Conservation (phyloP, 805 yeast species). For the Yarrowia deformans region DNA sequence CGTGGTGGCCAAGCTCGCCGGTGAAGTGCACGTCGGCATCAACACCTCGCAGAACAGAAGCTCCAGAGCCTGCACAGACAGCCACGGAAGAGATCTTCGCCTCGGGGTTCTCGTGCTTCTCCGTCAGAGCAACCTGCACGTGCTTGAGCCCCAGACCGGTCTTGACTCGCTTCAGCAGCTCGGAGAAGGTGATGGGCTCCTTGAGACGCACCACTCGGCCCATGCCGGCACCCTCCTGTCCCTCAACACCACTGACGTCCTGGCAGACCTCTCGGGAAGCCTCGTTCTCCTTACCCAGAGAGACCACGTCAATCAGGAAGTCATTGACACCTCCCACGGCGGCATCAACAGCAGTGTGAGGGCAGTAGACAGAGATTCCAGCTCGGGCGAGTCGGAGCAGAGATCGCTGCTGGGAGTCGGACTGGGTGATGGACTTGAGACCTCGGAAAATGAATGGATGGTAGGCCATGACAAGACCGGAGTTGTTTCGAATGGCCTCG, state of each 20-base stretch:
- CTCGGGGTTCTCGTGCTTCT: conserved; percentile 46
- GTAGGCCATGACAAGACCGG: conserved; percentile 78
- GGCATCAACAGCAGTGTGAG: conserved; percentile 97
- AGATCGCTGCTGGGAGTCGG: conserved; percentile 83
- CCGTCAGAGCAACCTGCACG: conserved; percentile 67
- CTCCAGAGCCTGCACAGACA: conserved; percentile 95
- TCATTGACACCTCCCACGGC: conserved; percentile 94
- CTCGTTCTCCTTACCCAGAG: conserved; percentile 49
- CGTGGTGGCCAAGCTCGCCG: conserved; percentile 96
- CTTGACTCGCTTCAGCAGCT: conserved; percentile 63
- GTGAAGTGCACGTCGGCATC: conserved; percentile 79
- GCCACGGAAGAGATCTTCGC: conserved; percentile 61
- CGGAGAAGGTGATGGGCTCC: conserved; percentile 54
- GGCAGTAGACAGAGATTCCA: conserved; percentile 89
- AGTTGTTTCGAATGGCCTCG: conserved; percentile 71
- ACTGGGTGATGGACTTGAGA: conserved; percentile 71
- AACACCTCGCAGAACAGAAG: conserved; percentile 64
- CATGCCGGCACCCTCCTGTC: conserved; percentile 71
- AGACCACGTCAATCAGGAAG: conserved; percentile 75
- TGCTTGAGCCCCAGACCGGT: conserved; percentile 57
- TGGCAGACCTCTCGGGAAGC: conserved; percentile 53
- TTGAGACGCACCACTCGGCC: conserved; percentile 71
- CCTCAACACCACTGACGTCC: conserved; percentile 52
- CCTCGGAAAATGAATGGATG: conserved; percentile 95
- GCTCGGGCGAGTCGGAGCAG: conserved; percentile 72